Percentiles rank a stretch among this genome's conserved stretches.
These are phyloP conservation scores for Malania oleifera DNA, from an alignment of 164 flowering plant species.

Conservation along the genomic window DNA sequence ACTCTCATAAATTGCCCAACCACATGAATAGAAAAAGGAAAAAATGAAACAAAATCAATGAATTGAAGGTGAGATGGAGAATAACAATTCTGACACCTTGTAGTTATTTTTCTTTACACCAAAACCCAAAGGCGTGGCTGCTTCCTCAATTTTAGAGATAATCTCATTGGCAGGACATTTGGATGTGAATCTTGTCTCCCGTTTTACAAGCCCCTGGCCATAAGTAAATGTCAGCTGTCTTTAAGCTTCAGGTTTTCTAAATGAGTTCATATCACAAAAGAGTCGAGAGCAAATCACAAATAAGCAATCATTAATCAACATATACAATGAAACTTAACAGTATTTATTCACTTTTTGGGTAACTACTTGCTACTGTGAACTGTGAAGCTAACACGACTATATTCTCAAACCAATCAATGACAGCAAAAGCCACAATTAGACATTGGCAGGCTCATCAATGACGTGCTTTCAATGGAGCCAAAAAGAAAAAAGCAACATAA, in stretches of 20 bases:
- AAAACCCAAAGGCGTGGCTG: conserved; percentile 93
- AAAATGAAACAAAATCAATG: neutral
- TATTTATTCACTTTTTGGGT: too few species aligned
- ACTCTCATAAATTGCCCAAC: too few species aligned
- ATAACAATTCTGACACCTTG: conserved; percentile 47
- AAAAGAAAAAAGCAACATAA: too few species aligned
- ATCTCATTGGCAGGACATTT: conserved; percentile 81
- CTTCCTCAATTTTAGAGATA: conserved; percentile 79
- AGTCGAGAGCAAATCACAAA: too few species aligned
- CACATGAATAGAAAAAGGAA: neutral
- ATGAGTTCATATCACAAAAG: neutral
- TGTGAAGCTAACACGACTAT: too few species aligned
- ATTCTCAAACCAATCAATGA: too few species aligned
- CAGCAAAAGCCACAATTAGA: too few species aligned
- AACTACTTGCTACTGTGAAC: too few species aligned
- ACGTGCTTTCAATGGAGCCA: too few species aligned
- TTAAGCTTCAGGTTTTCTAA: neutral
- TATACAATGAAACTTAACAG: too few species aligned
- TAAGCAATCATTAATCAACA: too few species aligned
- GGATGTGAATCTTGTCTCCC: conserved; percentile 93
- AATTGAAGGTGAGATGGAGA: neutral
- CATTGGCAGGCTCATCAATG: too few species aligned
- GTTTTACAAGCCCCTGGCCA: conserved; percentile 76
- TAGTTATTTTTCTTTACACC: conserved; percentile 83
- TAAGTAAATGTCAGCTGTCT: conserved; percentile 4